Evolutionary conservation across 169 alveolate species (phyloP), one percentile per base, ranked within the genome.

Genomic region (Plasmodium vivax): DNA sequence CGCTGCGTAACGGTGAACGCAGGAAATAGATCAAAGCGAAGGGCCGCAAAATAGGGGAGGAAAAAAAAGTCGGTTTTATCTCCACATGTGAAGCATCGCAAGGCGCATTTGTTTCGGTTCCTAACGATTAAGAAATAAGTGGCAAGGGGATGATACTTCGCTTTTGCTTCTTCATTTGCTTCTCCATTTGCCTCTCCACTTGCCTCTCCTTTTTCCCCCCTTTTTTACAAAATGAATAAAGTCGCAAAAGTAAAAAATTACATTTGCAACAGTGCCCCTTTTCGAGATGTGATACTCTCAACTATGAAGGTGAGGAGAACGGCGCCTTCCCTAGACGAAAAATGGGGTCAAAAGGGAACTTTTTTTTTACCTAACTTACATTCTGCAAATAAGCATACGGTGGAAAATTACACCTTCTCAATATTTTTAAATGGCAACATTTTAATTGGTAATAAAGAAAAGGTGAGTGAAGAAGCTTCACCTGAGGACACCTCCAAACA

Each of bases 141-240:
- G 27, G 6, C 77, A 68, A 68, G 41, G 16, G 41, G 43, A 27
- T 41, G 43, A 68, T 68, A 19, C n/a, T 68, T 68, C 27, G 32
- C 77, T 30, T 68, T 68, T 68, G 7, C 38, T 68, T 12, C 10
- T 23, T 23, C 27, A 23, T 23, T 23, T 51, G 23, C 62, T 12
- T 51, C 62, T 51, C 23, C 23, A 51, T 51, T 14, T 51, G 6
- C 0, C 23, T 75, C 12, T 75, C 45, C n/a, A n/a, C n/a, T n/a
- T n/a, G n/a, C n/a, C n/a, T n/a, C n/a, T n/a, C 7, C 34, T 41
- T 75, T 75, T 8, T 43, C 16, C 34, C 72, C 30, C 14, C 71
- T 7, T 56, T 82, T 58, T 54, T n/a, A 32, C 77, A 85, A 85
- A 73, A 85, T 85, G 93, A 74, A 74, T 74, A 85, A 45, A 68